Conservation (phyloP, 2,329 filamentous ascomycete genomes). For the Fusarium brevicatenulatum region DNA sequence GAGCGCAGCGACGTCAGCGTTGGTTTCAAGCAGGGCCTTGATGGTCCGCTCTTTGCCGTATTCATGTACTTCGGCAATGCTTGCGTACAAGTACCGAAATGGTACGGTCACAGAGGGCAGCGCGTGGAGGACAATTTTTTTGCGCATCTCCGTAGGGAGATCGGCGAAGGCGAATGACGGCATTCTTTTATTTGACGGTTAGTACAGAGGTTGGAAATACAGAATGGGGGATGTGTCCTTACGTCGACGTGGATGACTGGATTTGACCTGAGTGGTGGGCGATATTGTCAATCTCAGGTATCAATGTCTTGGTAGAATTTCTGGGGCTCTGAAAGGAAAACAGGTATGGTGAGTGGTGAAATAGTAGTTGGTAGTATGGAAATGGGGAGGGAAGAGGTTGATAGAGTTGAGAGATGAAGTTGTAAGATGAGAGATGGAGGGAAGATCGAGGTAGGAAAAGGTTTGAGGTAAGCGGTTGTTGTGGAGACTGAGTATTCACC, state of each 20-base stretch:
- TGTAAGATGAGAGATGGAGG: not conserved
- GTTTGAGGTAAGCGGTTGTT: not conserved
- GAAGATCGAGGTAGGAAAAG: not conserved
- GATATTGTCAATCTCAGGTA: fast-evolving
- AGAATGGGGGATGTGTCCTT: not conserved
- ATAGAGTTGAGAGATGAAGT: not conserved
- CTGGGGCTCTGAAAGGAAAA: not conserved
- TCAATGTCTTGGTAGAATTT: not conserved
- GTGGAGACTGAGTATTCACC: not conserved
- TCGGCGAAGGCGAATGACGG: fast-evolving
- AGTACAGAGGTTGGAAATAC: not conserved
- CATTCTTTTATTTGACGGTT: not conserved
- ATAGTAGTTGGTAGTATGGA: not conserved
- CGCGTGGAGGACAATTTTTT: fast-evolving
- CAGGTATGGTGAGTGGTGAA: not conserved
- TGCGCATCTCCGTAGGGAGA: not conserved
- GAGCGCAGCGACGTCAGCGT: fast-evolving
- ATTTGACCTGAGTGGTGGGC: not conserved
- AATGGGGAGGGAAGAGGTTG: not conserved
- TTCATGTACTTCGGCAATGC: fast-evolving
- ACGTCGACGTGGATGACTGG: not conserved
- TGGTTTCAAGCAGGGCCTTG: not conserved
- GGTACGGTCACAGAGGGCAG: fast-evolving
- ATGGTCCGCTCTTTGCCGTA: fast-evolving
- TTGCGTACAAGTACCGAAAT: not conserved